Evolutionary conservation across 495 filamentous ascomycete species (phyloP), one percentile per base, ranked within the genome.

Genomic region (Daldinia loculata): DNA sequence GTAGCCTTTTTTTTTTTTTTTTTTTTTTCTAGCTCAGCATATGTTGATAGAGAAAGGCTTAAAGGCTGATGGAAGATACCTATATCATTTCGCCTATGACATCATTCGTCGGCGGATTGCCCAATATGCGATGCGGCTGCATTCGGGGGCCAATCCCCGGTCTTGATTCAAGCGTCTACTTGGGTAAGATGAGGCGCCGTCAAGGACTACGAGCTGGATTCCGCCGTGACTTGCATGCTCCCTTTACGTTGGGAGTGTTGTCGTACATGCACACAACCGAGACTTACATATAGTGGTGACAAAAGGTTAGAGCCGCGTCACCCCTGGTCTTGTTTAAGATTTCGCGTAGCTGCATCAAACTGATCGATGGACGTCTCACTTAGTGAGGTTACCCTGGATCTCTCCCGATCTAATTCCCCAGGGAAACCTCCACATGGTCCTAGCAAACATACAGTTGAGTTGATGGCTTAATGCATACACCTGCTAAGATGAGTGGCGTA

Each of bases 311-410:
- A 62, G 65, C 61, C 61, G 56, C 56, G 27, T 27, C 12, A 58
- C 22, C 61, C 56, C 61, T 26, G 65, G 39, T 27, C 56, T 62
- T 69, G 70, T 69, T 29, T 69, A 61, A 73, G 66, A 73, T 73
- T 59, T 56, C 61, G 70, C 70, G 61, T 73, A 73, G 62, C 57
- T 66, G 70, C 66, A 66, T 73, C 32, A 62, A 59, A 30, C 62
- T 57, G 66, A 65, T 36, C 29, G 29, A 32, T 32, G 29, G 29
- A 32, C 29, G 29, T 32, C 50, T 17, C 14, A 34, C 24, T 48
- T 61, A 64, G 64, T 36, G 51, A 48, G 50, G 43, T 48, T 48
- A 48, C 43, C 19, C 61, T 56, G 36, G 59, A 61, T 67, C 24
- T 57, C 62, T 48, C 52, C 61, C 66, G 66, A 56, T 66, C 27